Conservation (phyloP, 1,139 yeast genomes). For the Geotrichum citri-aurantii region DNA sequence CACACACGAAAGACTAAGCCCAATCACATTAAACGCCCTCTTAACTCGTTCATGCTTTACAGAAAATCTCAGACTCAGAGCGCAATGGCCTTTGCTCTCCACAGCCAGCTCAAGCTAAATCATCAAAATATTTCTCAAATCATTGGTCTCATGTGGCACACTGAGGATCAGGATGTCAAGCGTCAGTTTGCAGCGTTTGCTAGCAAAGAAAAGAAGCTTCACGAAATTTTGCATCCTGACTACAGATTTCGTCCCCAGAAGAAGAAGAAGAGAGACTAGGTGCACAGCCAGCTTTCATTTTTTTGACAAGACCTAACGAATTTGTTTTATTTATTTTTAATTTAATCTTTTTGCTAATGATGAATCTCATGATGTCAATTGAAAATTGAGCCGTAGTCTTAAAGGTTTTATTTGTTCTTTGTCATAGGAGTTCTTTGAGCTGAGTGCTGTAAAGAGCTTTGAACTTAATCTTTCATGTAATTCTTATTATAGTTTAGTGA, state of each 20-base stretch:
- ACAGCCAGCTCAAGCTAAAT: conserved; percentile 37
- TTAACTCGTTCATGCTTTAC: conserved; percentile 49
- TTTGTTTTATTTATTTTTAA: neutral
- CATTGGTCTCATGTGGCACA: conserved; percentile 45
- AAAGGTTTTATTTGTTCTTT: too few species aligned
- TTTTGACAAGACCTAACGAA: neutral
- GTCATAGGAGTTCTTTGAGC: too few species aligned
- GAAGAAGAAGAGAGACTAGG: conserved; percentile 25
- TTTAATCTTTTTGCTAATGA: neutral
- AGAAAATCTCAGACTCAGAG: conserved; percentile 43
- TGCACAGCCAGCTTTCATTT: neutral
- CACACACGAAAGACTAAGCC: conserved; percentile 25
- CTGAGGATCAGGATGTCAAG: conserved; percentile 39
- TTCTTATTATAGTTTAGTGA: too few species aligned
- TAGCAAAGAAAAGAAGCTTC: conserved; percentile 40
- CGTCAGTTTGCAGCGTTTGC: conserved; percentile 39
- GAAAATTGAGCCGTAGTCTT: too few species aligned
- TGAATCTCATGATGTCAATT: neutral
- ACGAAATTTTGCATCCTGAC: conserved; percentile 41
- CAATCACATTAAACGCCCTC: conserved; percentile 42
- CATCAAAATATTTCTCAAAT: conserved; percentile 42
- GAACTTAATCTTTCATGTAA: too few species aligned
- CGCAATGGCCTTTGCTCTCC: conserved; percentile 39
- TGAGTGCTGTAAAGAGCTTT: too few species aligned
- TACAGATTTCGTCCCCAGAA: conserved; percentile 43